These are phyloP conservation scores for Nothophaeocryptopus gaeumannii DNA, from an alignment of 2,329 filamentous ascomycete genomes.

Conservation along the genomic window DNA sequence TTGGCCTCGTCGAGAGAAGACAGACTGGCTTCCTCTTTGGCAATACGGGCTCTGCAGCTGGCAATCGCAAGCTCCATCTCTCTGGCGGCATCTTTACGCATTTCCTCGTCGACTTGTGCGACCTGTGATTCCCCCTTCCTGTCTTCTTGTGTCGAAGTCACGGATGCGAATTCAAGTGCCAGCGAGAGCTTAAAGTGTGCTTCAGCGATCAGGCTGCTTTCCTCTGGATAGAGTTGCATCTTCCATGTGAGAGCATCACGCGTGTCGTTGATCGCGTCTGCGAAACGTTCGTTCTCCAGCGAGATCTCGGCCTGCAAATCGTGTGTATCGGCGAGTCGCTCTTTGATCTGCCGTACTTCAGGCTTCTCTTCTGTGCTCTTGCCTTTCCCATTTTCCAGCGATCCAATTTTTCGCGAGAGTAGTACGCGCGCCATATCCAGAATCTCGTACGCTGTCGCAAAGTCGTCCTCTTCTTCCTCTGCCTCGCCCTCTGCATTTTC, in stretches of 20 bases:
- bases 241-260: slow-evolving; percentile 75
- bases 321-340: slow-evolving; percentile 87
- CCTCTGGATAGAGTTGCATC: slow-evolving; percentile 71
- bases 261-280: slow-evolving; percentile 80
- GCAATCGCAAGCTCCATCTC: slow-evolving; percentile 73
- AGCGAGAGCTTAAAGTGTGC: slow-evolving; percentile 95
- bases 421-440: slow-evolving; percentile 62
- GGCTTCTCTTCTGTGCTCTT: slow-evolving; percentile 34
- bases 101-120: slow-evolving; percentile 60
- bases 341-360: slow-evolving; percentile 64
- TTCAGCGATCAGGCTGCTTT: slow-evolving; percentile 84
- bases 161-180: slow-evolving; percentile 87
- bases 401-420: slow-evolving; percentile 55
- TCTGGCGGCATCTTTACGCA: slow-evolving; percentile 67
- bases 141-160: slow-evolving; percentile 56
- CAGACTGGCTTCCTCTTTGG: slow-evolving; percentile 66
- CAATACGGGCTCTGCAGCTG: slow-evolving; percentile 68
- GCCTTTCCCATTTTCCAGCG: slow-evolving; percentile 47
- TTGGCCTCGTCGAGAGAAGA: slow-evolving; percentile 52
- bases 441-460: slow-evolving; percentile 62
- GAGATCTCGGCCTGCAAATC: slow-evolving; percentile 94
- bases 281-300: slow-evolving; percentile 92
- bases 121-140: slow-evolving; percentile 39
- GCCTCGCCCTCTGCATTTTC: slow-evolving; percentile 42
- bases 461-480: slow-evolving; percentile 59